Conservation (phyloP, 2,329 filamentous ascomycete genomes). For the Aspergillus eucalypticola region DNA sequence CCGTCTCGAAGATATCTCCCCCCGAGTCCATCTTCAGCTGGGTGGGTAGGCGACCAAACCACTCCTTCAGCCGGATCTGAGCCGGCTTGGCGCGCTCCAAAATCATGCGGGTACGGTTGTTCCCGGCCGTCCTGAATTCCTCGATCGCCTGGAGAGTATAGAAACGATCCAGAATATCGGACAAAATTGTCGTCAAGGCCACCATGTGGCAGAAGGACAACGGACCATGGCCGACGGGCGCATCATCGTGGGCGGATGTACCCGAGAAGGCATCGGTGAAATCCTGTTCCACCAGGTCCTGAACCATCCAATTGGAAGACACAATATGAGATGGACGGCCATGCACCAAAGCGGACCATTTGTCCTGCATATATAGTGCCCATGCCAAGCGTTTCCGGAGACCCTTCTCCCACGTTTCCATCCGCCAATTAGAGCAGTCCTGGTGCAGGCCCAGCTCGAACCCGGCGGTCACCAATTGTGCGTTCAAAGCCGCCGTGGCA, state of each 20-base stretch:
- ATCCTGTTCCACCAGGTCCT: constrained; percentile 44
- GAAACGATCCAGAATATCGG: constrained; percentile 54
- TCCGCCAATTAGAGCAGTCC: constrained; percentile 83
- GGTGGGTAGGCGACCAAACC: constrained; percentile 52
- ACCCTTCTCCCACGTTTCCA: constrained; percentile 83
- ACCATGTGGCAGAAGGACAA: constrained; percentile 55
- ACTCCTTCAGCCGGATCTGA: constrained; percentile 54
- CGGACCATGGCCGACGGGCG: constrained; percentile 43
- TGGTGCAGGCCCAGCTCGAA: constrained; percentile 88
- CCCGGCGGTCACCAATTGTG: constrained; percentile 80
- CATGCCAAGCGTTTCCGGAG: constrained; percentile 83
- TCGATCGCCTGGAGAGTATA: constrained; percentile 53
- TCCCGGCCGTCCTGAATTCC: constrained; percentile 43
- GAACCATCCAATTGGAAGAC: constrained; percentile 73
- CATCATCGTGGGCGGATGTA: constrained; percentile 31
- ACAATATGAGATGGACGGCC: constrained; percentile 79
- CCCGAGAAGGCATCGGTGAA: constrained; percentile 40
- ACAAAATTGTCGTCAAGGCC: constrained; percentile 53
- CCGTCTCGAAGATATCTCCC: constrained; percentile 47
- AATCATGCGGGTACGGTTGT: constrained; percentile 51
- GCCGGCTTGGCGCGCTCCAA: constrained; percentile 56
- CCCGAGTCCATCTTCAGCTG: constrained; percentile 52
- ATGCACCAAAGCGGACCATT: constrained; percentile 83
- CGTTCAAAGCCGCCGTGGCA: constrained; percentile 74
- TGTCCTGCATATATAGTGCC: constrained; percentile 93